Conservation (phyloP, 148 eudicot genomes). For the Dysphania ambrosioides region DNA sequence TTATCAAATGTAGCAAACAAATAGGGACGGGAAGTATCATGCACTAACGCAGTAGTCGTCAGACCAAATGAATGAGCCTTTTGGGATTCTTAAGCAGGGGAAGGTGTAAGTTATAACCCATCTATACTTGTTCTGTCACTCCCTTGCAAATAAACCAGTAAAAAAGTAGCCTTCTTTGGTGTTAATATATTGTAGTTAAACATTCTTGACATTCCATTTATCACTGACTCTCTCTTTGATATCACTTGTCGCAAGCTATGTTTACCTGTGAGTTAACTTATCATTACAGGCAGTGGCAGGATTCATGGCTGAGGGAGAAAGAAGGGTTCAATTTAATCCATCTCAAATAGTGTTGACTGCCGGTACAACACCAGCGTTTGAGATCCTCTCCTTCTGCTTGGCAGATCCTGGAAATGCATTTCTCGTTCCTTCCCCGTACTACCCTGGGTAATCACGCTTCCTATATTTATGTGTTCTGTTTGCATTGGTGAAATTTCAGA, state of each 20-base stretch:
- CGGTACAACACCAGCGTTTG: conserved; percentile 70
- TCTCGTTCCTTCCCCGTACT: conserved; percentile 88
- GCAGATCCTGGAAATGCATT: conserved; percentile 94
- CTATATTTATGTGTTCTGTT: background rate
- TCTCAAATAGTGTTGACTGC: conserved; percentile 65
- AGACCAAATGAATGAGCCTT: background rate
- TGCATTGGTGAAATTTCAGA: background rate
- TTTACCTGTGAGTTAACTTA: conserved; percentile 3
- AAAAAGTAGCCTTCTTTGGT: background rate
- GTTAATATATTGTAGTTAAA: background rate
- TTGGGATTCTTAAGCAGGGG: conserved; percentile 7
- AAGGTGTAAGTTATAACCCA: background rate
- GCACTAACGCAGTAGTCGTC: background rate
- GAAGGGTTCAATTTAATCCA: conserved; percentile 53
- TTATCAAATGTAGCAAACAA: too few species aligned
- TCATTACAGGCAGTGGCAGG: conserved; percentile 61
- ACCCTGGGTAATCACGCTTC: conserved; percentile 56
- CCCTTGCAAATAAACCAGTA: background rate
- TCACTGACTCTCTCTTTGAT: background rate
- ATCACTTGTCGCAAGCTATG: background rate
- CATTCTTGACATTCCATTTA: background rate
- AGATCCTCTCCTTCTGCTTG: conserved; percentile 76
- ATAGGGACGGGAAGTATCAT: too few species aligned
- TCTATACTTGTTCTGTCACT: background rate
- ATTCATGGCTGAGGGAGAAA: conserved; percentile 68